A percentile compares a stretch with the other conserved stretches of the same genome.
Evolutionary conservation across 139 green algal genomes (phyloP).

Genomic region (Ostreobium quekettii): DNA sequence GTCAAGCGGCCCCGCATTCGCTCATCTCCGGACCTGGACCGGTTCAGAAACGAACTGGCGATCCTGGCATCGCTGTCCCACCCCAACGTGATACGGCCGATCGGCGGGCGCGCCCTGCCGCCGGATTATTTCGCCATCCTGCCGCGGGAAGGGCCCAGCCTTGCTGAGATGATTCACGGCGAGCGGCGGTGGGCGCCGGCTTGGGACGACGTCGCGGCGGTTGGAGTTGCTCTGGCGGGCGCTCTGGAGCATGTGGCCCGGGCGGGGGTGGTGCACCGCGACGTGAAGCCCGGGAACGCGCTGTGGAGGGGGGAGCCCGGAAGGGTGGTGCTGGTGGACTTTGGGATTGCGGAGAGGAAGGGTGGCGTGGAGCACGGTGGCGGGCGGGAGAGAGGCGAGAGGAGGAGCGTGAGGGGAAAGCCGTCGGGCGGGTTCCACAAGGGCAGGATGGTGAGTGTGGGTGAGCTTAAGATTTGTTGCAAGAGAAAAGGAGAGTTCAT

Average conservation of each 20-base stretch:
- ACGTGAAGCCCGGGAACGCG: not conserved
- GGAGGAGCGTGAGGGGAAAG: not conserved
- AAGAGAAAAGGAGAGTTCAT: not conserved
- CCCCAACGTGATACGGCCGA: slow-evolving; percentile 36
- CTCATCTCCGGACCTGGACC: slow-evolving; percentile 49
- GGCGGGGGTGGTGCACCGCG: not conserved
- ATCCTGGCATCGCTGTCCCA: slow-evolving; percentile 42
- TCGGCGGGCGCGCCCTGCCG: slow-evolving; percentile 54
- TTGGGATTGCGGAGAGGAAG: not conserved
- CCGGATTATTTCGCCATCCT: slow-evolving; percentile 67
- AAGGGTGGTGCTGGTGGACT: not conserved
- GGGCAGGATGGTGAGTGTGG: not conserved
- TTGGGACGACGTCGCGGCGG: not conserved
- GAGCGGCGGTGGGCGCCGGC: not conserved
- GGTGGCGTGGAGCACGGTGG: not conserved
- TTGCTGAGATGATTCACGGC: slow-evolving; percentile 41
- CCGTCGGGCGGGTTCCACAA: slow-evolving; percentile 9
- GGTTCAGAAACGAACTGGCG: slow-evolving; percentile 54
- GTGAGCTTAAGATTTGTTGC: not conserved
- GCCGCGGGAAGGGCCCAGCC: slow-evolving; percentile 38
- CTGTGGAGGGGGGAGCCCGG: not conserved
- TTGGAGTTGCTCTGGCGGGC: not conserved
- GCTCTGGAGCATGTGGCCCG: not conserved
- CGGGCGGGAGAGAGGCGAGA: not conserved
- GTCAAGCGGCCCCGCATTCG: slow-evolving; percentile 60